Evolutionary conservation across 192 early-diverging fungal species (phyloP).

Genomic region (Linnemannia exigua): DNA sequence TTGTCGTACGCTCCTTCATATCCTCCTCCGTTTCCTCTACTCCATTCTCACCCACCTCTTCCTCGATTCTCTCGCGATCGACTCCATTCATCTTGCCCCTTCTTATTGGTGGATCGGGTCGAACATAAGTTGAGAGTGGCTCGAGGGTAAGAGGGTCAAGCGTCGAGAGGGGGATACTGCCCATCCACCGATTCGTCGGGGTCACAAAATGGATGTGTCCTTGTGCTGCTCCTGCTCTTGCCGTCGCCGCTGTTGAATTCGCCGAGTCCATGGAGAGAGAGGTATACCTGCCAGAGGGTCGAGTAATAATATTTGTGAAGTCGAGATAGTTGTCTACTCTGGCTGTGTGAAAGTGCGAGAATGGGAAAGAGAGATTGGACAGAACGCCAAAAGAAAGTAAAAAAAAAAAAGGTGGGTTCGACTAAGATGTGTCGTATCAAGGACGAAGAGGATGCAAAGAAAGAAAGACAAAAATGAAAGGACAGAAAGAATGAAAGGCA

Average conservation of each 20-base stretch:
- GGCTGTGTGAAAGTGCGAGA: too few relatives aligned
- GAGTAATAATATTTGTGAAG: too few relatives aligned
- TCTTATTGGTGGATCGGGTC: constrained; percentile 1
- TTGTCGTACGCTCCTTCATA: constrained; percentile 30
- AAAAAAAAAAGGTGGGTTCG: too few relatives aligned
- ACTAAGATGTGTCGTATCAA: too few relatives aligned
- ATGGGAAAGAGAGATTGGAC: too few relatives aligned
- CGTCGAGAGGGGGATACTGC: constrained; percentile 43
- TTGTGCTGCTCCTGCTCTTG: background rate
- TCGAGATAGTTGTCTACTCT: too few relatives aligned
- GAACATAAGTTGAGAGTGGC: constrained; percentile 37
- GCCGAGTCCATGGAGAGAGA: background rate
- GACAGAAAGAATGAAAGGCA: background rate
- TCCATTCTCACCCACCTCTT: background rate
- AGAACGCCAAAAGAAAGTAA: background rate
- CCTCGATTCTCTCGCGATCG: background rate
- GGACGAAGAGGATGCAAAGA: background rate
- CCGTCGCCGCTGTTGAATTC: background rate
- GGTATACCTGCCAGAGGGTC: too few relatives aligned
- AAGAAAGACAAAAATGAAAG: background rate
- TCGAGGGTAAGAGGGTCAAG: constrained; percentile 45
- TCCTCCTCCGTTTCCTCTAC: constrained; percentile 12
- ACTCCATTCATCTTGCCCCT: background rate
- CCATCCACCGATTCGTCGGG: constrained; percentile 50
- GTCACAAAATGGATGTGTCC: constrained; percentile 52